These are phyloP conservation scores for Gautieria morchelliformis DNA, from an alignment of 768 basidiomycete genomes.

Conservation along the genomic window DNA sequence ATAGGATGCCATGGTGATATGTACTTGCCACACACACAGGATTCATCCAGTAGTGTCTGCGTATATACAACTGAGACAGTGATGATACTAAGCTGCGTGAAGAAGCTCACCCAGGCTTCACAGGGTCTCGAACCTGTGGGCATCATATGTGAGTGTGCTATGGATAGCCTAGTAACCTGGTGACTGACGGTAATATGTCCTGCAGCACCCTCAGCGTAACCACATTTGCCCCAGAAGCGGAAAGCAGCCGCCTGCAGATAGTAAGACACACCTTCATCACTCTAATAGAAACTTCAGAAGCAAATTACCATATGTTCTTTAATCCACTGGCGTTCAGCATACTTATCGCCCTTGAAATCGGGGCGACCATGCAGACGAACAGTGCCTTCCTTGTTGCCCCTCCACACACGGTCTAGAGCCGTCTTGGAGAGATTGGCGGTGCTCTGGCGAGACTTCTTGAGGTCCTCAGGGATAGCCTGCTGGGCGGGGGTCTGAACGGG, in stretches of 20 bases:
- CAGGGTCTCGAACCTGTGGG: not conserved
- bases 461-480: not conserved
- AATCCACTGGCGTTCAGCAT: conserved; percentile 5
- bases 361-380: not conserved
- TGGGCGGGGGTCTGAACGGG: not conserved
- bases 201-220: not conserved
- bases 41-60: conserved; percentile 6
- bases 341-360: conserved; percentile 6
- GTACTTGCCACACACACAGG: not conserved
- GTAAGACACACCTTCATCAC: not conserved
- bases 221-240: not conserved
- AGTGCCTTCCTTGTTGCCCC: not conserved
- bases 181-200: conserved; percentile 3
- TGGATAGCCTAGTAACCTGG: not conserved
- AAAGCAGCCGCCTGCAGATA: not conserved
- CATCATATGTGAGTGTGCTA: not conserved
- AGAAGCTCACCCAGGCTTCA: not conserved
- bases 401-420: not conserved
- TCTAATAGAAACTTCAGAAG: not conserved
- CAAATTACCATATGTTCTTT: conserved; percentile 1
- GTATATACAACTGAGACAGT: not conserved
- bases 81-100: not conserved
- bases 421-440: not conserved
- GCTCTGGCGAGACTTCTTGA: not conserved
- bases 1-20: not conserved